Conservation (phyloP, 2,329 filamentous ascomycete species). For the Fusarium liriodendri region DNA sequence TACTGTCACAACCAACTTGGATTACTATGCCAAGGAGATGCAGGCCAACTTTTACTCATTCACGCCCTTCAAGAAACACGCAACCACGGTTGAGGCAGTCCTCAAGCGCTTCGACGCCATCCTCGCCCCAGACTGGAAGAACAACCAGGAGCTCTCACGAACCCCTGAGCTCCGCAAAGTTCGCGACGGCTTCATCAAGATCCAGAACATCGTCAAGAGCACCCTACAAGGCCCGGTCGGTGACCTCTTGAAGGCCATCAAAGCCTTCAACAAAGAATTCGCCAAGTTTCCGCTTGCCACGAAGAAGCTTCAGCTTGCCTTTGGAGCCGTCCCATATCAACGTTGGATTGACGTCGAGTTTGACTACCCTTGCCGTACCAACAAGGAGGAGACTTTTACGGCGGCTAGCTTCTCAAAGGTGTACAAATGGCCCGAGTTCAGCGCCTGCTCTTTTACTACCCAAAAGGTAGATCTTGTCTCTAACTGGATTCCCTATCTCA, state of each 20-base stretch:
- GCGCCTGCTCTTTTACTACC: slow-evolving; percentile 16
- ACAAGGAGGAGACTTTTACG: slow-evolving; percentile 18
- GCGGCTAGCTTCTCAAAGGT: slow-evolving; percentile 13
- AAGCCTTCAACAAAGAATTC: slow-evolving; percentile 21
- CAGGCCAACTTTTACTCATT: slow-evolving; percentile 12
- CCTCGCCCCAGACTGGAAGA: slow-evolving; percentile 28
- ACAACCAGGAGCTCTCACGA: slow-evolving; percentile 26
- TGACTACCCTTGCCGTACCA: slow-evolving; percentile 25
- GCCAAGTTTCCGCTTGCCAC: slow-evolving; percentile 16
- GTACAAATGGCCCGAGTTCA: slow-evolving; percentile 24
- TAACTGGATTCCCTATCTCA: slow-evolving; percentile 30
- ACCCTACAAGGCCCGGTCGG: not conserved
- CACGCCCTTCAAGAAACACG: slow-evolving; percentile 18
- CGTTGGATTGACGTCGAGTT: slow-evolving; percentile 29
- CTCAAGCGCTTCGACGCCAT: slow-evolving; percentile 15
- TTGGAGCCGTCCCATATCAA: slow-evolving; percentile 14
- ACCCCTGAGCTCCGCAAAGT: slow-evolving; percentile 19
- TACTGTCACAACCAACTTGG: slow-evolving; percentile 6
- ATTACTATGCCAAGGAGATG: slow-evolving; percentile 15
- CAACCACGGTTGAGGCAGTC: not conserved
- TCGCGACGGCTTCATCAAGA: slow-evolving; percentile 23
- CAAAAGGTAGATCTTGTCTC: slow-evolving; percentile 20
- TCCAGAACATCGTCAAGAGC: slow-evolving; percentile 9
- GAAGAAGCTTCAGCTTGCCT: slow-evolving; percentile 25
- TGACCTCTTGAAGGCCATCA: slow-evolving; percentile 3